Conservation (phyloP, 257 asterid genomes). For the Nicotiana otophora region DNA sequence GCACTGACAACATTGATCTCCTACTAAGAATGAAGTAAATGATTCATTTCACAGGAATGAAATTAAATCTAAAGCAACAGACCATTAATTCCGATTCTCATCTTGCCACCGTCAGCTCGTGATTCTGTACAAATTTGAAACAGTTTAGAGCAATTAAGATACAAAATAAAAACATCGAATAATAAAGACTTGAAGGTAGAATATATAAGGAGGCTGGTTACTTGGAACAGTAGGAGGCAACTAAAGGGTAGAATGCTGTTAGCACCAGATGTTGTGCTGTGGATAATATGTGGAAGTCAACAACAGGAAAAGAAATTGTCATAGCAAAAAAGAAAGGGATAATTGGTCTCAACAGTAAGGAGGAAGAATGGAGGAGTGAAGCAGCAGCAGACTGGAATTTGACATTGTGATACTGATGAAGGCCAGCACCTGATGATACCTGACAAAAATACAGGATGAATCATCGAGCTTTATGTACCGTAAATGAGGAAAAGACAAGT, state of each 20-base stretch:
- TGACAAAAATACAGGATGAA: conserved; percentile 5
- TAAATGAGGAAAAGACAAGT: neutral
- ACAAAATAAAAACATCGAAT: neutral
- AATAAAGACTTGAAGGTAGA: neutral
- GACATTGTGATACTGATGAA: conserved; percentile 18
- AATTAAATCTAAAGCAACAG: conserved; percentile 18
- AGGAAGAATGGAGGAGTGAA: conserved; percentile 30
- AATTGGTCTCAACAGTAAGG: conserved; percentile 39
- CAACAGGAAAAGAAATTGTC: too few species aligned
- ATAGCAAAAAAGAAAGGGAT: too few species aligned
- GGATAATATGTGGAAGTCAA: too few species aligned
- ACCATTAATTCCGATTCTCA: conserved; percentile 91
- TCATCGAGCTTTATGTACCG: neutral
- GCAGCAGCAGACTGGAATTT: conserved; percentile 51
- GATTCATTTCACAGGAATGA: neutral
- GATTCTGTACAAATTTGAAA: conserved; percentile 45
- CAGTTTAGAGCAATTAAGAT: conserved; percentile 17
- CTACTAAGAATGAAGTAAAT: neutral
- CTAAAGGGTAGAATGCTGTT: conserved; percentile 42
- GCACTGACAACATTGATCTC: neutral
- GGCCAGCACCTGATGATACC: conserved; percentile 34
- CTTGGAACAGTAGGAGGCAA: conserved; percentile 67
- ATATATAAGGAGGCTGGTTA: conserved; percentile 15
- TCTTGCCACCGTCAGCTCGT: conserved; percentile 40
- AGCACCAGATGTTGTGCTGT: neutral